These are phyloP conservation scores for Thermochaetoides thermophila DNA, from an alignment of 495 filamentous ascomycete species.

Conservation along the genomic window DNA sequence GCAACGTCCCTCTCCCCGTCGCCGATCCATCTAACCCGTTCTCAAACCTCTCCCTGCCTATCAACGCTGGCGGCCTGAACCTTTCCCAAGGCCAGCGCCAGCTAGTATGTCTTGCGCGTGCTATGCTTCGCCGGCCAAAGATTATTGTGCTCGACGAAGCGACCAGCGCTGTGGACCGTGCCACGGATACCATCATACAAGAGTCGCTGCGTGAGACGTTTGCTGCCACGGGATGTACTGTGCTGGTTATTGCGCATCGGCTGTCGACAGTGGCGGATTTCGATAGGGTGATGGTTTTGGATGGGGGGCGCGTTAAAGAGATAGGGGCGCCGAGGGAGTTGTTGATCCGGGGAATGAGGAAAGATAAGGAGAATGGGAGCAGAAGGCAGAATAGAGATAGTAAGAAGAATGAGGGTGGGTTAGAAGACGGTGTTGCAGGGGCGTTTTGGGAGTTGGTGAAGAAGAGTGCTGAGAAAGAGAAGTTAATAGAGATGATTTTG, in stretches of 20 bases:
- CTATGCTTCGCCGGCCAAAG: constrained; percentile 55
- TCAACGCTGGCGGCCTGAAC: constrained; percentile 30
- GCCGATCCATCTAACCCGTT: constrained; percentile 11
- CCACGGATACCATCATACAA: constrained; percentile 55
- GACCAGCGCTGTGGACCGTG: constrained; percentile 64
- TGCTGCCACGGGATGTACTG: constrained; percentile 54
- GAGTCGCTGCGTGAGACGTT: constrained; percentile 55
- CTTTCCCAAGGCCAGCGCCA: constrained; percentile 47
- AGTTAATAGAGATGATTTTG: constrained; percentile 13
- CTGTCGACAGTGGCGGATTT: constrained; percentile 57
- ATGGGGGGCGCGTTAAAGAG: constrained; percentile 47
- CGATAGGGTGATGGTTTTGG: constrained; percentile 53
- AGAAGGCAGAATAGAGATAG: background rate
- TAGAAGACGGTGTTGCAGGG: constrained; percentile 7
- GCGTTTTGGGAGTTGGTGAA: constrained; percentile 16
- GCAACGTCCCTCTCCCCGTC: too few species aligned
- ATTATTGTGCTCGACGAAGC: constrained; percentile 79
- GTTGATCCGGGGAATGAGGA: constrained; percentile 7
- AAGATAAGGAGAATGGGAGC: background rate
- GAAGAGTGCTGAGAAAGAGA: constrained; percentile 16
- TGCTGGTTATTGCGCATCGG: constrained; percentile 63
- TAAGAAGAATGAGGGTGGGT: background rate
- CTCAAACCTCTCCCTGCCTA: constrained; percentile 13
- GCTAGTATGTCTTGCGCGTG: constrained; percentile 54
- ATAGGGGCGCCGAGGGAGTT: constrained; percentile 13